phyloP scores from a whole-genome alignment of 805 yeast species.

The Cyberlindnera bimundalis region DNA sequence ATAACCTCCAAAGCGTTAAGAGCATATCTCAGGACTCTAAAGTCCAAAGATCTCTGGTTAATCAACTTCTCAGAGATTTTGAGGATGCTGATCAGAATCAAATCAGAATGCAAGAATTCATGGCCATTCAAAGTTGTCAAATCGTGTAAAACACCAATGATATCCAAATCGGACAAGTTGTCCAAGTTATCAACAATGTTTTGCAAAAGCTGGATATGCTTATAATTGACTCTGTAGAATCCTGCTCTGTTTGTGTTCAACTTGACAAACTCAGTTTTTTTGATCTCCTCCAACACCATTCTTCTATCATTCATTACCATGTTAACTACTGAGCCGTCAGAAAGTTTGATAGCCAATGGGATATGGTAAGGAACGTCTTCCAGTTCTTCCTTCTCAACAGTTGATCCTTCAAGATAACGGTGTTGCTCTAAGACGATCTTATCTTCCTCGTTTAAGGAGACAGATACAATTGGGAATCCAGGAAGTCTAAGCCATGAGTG shows the following conservation, averaged over 20 bases:
- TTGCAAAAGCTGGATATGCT: constrained; percentile 26
- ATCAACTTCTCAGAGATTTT: constrained; percentile 24
- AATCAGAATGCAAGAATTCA: constrained; percentile 23
- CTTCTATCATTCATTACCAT: constrained; percentile 43
- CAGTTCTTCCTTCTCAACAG: constrained; percentile 29
- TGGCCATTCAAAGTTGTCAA: constrained; percentile 31
- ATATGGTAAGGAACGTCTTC: constrained; percentile 62
- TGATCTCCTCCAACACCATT: constrained; percentile 20
- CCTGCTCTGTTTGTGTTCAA: constrained; percentile 46
- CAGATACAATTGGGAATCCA: constrained; percentile 55
- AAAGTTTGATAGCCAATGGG: constrained; percentile 47
- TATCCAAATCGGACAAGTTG: constrained; percentile 26
- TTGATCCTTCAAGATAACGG: constrained; percentile 29
- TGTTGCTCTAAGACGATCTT: constrained; percentile 38
- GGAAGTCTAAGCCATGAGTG: constrained; percentile 59
- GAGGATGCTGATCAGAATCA: constrained; percentile 29
- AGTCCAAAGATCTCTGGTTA: constrained; percentile 15
- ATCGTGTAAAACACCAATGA: constrained; percentile 34
- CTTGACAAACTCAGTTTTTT: constrained; percentile 32
- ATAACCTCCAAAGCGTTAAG: constrained; percentile 26
- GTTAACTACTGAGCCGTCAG: constrained; percentile 35
- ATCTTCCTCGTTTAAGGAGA: constrained; percentile 28
- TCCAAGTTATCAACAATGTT: constrained; percentile 24
- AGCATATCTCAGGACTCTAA: constrained; percentile 28
- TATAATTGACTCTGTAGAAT: constrained; percentile 48